Evolutionary conservation across 2,329 filamentous ascomycete genomes (phyloP), one percentile per base, ranked within the genome.

Genomic region (Reticulascus tulasneorum): DNA sequence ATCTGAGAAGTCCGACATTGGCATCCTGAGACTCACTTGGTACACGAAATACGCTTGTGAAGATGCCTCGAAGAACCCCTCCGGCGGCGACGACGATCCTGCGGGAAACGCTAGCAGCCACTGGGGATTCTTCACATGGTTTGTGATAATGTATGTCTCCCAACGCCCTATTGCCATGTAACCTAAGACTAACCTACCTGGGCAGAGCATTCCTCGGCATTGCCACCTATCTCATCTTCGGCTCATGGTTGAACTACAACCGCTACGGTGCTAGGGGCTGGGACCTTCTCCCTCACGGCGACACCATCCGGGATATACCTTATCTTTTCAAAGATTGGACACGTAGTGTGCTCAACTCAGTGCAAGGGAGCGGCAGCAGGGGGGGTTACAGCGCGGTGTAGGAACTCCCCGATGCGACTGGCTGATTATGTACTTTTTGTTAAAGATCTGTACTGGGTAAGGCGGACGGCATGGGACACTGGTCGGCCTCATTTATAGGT

Each of bases 111-210:
- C 67, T 38, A 68, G 70, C 35, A 61, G 60, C 13, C 74, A 79
- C 55, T 97, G 91, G 93, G 93, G 93, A 2, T 93, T 96, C 70
- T 97, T 97, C 55, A 96, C 91, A 13, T 98, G 93, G 93, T 77
- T 97, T 54, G 78, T 97, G 49, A 81, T 98, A 49, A 79, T 97
- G 89, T 94, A 66, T 73, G 86, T 73, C 46, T 5, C 31, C 11
- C 21, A n/a, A n/a, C 12, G 19, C 27, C 9, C n/a, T 32, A 22
- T n/a, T 7, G 12, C 10, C 4, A 23, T 8, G 10, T 37, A 12
- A 33, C 12, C 40, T 10, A n/a, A 22, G 44, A 51, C 56, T 48
- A 46, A 54, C 42, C 9, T 22, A 5, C n/a, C 35, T 5, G 5
- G 11, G 15, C 47, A 95, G 90, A 49, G 66, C 84, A 41, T 98